Evolutionary conservation across 148 eudicot species (phyloP).

Genomic region (Pouteria glomerata): DNA sequence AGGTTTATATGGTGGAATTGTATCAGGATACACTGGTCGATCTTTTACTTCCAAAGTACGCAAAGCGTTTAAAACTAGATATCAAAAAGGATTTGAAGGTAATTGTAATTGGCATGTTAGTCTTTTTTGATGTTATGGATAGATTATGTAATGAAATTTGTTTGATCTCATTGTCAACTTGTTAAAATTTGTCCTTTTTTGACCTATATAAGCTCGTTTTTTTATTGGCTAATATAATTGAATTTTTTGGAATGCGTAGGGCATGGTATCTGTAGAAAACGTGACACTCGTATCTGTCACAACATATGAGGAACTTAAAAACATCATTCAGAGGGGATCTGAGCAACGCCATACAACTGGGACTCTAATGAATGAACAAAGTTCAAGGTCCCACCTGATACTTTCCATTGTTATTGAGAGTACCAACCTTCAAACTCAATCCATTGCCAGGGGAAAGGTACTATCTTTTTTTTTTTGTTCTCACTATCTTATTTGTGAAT

Average conservation of each 20-base stretch:
- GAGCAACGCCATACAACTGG: slow-evolving; percentile 90
- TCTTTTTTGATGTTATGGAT: neutral
- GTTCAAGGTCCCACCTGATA: slow-evolving; percentile 93
- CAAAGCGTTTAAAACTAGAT: slow-evolving; percentile 67
- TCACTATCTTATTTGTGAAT: neutral
- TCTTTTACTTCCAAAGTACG: slow-evolving; percentile 74
- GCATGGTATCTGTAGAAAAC: slow-evolving; percentile 94
- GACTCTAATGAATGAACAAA: slow-evolving; percentile 96
- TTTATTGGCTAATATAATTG: neutral
- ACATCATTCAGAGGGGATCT: slow-evolving; percentile 79
- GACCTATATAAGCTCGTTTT: neutral
- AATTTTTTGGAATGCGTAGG: slow-evolving; percentile 31
- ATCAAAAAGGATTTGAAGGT: slow-evolving; percentile 96
- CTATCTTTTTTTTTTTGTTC: neutral
- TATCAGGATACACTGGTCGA: slow-evolving; percentile 93
- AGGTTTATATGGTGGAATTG: slow-evolving; percentile 93
- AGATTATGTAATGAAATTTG: neutral
- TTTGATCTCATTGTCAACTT: neutral
- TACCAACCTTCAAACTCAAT: slow-evolving; percentile 93
- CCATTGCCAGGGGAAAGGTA: slow-evolving; percentile 96
- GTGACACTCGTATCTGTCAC: slow-evolving; percentile 58
- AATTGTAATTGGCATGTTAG: slow-evolving; percentile 3
- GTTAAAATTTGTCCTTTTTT: neutral
- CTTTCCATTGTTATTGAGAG: slow-evolving; percentile 88
- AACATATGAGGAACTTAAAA: slow-evolving; percentile 60